Base-by-base conservation (phyloP, 1,284 basidiomycete species). In the Ustilago hordei region DNA sequence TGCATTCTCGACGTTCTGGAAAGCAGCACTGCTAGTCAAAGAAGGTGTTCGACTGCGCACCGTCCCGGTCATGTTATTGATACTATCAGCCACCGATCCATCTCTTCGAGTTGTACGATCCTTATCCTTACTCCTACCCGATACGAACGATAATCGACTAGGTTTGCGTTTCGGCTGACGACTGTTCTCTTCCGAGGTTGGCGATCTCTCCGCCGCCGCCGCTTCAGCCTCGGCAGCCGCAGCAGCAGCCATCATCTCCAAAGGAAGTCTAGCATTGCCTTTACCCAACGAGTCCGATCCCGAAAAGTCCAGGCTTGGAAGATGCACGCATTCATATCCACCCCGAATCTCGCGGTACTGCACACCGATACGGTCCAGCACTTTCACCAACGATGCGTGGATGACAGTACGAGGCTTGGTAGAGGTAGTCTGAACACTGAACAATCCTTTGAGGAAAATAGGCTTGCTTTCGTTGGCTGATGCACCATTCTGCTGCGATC, bases 311-410 rank as follows among this genome's bases (percentile, higher is more conserved):
- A 98, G 96, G 32, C 93, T 95, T 0, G 96, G 96, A 57, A 93
- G 88, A 86, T 98, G 95, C 31, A 96, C 92, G 87, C 96, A 99
- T 86, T 98, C 96, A 85, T 95, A 99, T 0, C 96, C 96, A 63
- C 91, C 90, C 85, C 92, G 93, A 81, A 91, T 95, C 85, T 95
- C 93, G 45, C 94, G 90, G 86, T 96, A 94, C 86, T 95, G 94
- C 55, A 99, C 92, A 69, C 95, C 94, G 90, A 98, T 94, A 55
- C 95, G 90, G 80, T 96, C 93, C 48, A 99, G 89, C 1, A 98
- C 95, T 17, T 91, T 90, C 52, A 91, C 90, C 74, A 99, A 92
- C 86, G 98, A 95, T 41, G 89, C 88, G 82, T 94, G 93, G 86
- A 98, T 91, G 13, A 91, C 89, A 7, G 90, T 88, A 2, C 95